Conservation (phyloP, 75 land plant species). For the Cryptomeria japonica region DNA sequence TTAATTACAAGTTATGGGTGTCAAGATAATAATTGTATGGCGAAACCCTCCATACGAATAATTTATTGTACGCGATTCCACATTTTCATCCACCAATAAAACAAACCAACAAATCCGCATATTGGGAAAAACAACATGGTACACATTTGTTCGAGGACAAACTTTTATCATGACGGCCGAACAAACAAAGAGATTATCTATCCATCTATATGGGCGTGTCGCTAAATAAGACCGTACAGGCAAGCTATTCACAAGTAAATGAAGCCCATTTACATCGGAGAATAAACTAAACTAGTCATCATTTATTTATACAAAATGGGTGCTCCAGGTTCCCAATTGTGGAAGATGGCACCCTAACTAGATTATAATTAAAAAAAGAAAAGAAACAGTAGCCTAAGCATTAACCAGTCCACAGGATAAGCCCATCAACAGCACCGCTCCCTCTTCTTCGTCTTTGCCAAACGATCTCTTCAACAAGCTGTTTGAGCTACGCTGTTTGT, state of each 20-base stretch:
- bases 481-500: background rate
- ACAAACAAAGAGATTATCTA: no score
- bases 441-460: constrained; percentile 51
- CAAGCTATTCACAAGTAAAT: background rate
- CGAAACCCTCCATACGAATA: no score
- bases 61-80: no score
- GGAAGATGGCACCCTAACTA: constrained; percentile 6
- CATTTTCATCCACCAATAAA: no score
- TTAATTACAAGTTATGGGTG: no score
- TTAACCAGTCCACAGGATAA: constrained; percentile 34
- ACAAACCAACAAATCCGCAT: no score
- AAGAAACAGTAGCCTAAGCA: background rate
- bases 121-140: no score
- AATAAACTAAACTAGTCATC: background rate
- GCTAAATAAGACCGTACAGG: background rate
- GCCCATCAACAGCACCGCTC: constrained; percentile 59
- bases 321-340: background rate
- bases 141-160: no score
- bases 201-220: background rate
- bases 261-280: background rate
- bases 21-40: no score
- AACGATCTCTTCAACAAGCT: constrained; percentile 8
- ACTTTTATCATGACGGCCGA: background rate
- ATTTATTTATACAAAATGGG: constrained; percentile 6
- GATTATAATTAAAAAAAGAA: no score